Evolutionary conservation across 2,329 filamentous ascomycete species (phyloP).

Genomic region (Cladosporium sphaerospermum): DNA sequence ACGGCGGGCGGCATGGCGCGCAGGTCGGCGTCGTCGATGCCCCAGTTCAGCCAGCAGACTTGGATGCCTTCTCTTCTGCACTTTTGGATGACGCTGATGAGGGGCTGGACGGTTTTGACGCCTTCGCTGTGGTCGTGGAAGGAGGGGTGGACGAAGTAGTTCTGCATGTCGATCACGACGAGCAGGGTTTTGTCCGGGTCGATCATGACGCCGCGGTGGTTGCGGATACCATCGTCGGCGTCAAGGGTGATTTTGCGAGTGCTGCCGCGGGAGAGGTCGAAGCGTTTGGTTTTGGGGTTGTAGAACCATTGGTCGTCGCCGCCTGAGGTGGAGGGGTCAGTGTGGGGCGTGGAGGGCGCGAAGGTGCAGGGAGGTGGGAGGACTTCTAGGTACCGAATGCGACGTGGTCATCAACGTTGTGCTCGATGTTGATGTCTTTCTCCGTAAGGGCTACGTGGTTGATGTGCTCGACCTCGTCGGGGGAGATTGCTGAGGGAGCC

Average conservation of each 20-base stretch:
- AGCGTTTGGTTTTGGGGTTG: constrained; percentile 34
- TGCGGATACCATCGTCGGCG: constrained; percentile 35
- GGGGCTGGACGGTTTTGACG: constrained; percentile 32
- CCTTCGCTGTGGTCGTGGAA: constrained; percentile 27
- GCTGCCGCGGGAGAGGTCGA: constrained; percentile 36
- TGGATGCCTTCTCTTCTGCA: constrained; percentile 37
- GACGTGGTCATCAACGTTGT: constrained; percentile 34
- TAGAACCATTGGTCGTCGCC: constrained; percentile 39
- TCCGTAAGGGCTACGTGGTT: constrained; percentile 20
- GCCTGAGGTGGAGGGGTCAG: constrained; percentile 19
- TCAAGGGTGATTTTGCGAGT: constrained; percentile 33
- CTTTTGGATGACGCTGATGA: constrained; percentile 34
- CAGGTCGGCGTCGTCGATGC: constrained; percentile 34
- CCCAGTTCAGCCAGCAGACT: constrained; percentile 39
- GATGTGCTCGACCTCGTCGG: constrained; percentile 22
- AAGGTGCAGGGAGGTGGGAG: constrained; percentile 10
- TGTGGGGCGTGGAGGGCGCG: not conserved
- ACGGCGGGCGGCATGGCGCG: constrained; percentile 36
- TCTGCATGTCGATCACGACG: constrained; percentile 40
- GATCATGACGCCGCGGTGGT: constrained; percentile 37
- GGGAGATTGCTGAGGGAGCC: constrained; percentile 24
- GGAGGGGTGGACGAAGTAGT: constrained; percentile 36
- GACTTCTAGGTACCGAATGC: constrained; percentile 28
- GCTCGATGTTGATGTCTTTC: constrained; percentile 21
- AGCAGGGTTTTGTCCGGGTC: constrained; percentile 34